Evolutionary conservation across 768 basidiomycete species (phyloP).

Genomic region (Lyophyllum decastes): DNA sequence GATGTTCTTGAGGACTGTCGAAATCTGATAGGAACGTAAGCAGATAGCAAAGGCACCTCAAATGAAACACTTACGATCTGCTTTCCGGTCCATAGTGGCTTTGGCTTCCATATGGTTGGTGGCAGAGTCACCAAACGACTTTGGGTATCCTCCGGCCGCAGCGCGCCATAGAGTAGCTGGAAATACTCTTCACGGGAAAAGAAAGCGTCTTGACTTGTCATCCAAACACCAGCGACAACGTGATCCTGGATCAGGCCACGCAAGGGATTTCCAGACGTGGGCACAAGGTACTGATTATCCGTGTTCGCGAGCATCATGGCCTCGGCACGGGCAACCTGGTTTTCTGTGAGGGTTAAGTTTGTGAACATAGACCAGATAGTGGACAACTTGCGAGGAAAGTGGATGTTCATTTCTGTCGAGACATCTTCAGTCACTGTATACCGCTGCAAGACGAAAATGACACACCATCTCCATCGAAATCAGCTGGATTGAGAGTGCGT

Average conservation of each 20-base stretch:
- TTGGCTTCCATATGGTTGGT: constrained; percentile 91
- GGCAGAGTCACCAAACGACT: constrained; percentile 80
- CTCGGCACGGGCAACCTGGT: constrained; percentile 92
- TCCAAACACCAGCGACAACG: constrained; percentile 98
- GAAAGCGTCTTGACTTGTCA: constrained; percentile 95
- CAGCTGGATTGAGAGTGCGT: constrained; percentile 46
- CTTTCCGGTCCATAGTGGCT: constrained; percentile 95
- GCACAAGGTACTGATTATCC: constrained; percentile 98
- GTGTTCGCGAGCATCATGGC: constrained; percentile 95
- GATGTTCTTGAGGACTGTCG: constrained; percentile 90
- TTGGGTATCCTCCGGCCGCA: constrained; percentile 83
- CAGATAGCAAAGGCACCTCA: not conserved
- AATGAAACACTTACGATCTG: constrained; percentile 74
- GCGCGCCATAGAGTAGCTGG: constrained; percentile 92
- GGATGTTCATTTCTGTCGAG: constrained; percentile 93
- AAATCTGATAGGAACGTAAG: constrained; percentile 61
- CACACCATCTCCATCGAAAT: constrained; percentile 91
- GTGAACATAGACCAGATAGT: not conserved
- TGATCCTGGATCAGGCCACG: constrained; percentile 99
- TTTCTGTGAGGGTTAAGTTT: constrained; percentile 54
- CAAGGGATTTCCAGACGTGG: constrained; percentile 96
- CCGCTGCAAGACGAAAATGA: constrained; percentile 2
- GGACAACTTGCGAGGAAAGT: constrained; percentile 85
- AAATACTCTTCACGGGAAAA: constrained; percentile 95
- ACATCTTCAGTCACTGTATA: constrained; percentile 17